phyloP scores from a whole-genome alignment of 1,284 basidiomycete genomes.

The Ustilago xerochloae region DNA sequence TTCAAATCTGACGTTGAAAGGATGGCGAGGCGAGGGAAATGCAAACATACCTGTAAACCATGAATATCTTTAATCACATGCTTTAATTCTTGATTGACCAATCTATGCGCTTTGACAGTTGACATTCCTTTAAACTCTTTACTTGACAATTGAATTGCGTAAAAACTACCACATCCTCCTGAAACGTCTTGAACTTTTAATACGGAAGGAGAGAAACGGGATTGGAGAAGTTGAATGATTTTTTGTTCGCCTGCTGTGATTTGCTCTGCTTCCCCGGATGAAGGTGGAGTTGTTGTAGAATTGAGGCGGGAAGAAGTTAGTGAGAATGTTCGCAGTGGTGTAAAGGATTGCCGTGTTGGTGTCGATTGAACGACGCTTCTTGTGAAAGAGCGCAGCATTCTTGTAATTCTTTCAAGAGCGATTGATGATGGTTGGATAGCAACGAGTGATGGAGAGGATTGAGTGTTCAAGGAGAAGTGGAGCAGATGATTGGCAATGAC shows the following conservation, averaged over 20 bases:
- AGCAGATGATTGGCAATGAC: background rate
- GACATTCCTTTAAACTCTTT: slow-evolving; percentile 84
- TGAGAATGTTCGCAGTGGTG: background rate
- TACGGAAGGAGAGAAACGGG: slow-evolving; percentile 76
- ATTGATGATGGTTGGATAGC: too few species aligned
- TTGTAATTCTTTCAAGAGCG: too few species aligned
- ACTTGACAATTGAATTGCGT: slow-evolving; percentile 88
- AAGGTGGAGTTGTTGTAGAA: background rate
- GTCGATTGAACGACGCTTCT: too few species aligned
- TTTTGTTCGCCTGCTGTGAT: slow-evolving; percentile 41
- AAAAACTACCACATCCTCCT: slow-evolving; percentile 93
- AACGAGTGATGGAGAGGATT: too few species aligned
- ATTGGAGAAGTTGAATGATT: slow-evolving; percentile 79
- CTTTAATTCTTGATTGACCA: slow-evolving; percentile 89
- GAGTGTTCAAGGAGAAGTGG: background rate
- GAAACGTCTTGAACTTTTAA: slow-evolving; percentile 65
- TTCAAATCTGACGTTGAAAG: background rate
- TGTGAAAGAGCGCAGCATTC: too few species aligned
- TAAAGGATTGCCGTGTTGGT: background rate
- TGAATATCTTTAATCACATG: slow-evolving; percentile 91
- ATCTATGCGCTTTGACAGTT: slow-evolving; percentile 90
- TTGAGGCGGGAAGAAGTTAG: background rate
- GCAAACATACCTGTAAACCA: slow-evolving; percentile 82
- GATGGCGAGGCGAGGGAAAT: background rate
- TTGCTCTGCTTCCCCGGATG: background rate